Evolutionary conservation across 2,329 filamentous ascomycete genomes (phyloP).

Genomic region (Colletotrichum incanum): DNA sequence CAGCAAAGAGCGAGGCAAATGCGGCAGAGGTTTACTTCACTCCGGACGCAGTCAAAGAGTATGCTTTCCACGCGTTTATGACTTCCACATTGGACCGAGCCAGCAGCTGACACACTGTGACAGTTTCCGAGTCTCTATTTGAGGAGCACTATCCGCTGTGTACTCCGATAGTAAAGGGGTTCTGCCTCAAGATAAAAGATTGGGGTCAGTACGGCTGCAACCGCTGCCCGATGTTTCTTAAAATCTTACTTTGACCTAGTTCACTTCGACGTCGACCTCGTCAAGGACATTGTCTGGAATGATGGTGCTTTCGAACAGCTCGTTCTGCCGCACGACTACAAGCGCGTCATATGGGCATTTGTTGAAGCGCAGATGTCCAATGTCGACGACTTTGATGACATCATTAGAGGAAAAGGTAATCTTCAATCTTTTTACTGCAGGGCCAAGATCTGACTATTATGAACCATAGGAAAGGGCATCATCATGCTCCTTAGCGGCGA

Average conservation of each 20-base stretch:
- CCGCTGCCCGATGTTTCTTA: not conserved
- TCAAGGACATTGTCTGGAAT: conserved; percentile 45
- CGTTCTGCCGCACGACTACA: conserved; percentile 46
- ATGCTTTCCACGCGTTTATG: not conserved
- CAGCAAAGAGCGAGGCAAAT: conserved; percentile 1
- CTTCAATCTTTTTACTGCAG: not conserved
- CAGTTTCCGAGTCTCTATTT: not conserved
- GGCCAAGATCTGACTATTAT: not conserved
- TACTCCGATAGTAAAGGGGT: conserved; percentile 38
- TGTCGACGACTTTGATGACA: conserved; percentile 47
- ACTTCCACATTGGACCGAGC: not conserved
- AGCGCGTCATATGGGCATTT: conserved; percentile 47
- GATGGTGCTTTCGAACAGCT: conserved; percentile 46
- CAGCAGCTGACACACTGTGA: not conserved
- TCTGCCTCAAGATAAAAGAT: conserved; percentile 39
- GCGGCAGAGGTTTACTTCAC: not conserved
- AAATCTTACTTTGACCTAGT: not conserved
- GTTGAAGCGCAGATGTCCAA: conserved; percentile 45
- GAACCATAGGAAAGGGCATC: conserved; percentile 20
- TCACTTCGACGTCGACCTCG: conserved; percentile 27
- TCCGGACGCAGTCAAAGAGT: not conserved
- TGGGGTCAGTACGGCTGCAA: conserved; percentile 36
- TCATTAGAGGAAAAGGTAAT: conserved; percentile 48
- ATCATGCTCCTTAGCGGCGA: conserved; percentile 26
- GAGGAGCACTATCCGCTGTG: conserved; percentile 44